These are phyloP conservation scores for Cubamyces sp. DNA, from an alignment of 768 basidiomycete genomes.

Conservation along the genomic window DNA sequence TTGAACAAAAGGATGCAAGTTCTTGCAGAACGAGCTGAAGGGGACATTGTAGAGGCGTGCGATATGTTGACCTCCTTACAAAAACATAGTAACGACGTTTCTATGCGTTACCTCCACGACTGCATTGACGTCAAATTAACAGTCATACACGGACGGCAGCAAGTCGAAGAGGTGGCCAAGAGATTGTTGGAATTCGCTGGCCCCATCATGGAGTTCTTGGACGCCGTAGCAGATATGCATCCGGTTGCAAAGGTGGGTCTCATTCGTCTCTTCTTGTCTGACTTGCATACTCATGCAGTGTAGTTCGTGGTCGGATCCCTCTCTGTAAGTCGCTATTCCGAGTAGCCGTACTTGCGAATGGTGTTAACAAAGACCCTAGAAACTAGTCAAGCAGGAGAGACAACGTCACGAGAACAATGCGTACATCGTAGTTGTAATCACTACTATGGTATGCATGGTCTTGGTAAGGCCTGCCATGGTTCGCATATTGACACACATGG, in stretches of 20 bases:
- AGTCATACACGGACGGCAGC: background rate
- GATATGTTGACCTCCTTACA: too few species aligned
- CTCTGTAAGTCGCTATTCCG: background rate
- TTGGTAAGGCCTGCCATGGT: background rate
- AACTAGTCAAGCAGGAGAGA: background rate
- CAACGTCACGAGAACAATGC: conserved; percentile 14
- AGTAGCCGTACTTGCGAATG: too few species aligned
- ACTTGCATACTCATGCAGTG: background rate
- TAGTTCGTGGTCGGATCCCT: conserved; percentile 4
- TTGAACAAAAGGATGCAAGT: too few species aligned
- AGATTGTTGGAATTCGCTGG: conserved; percentile 1
- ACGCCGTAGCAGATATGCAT: background rate
- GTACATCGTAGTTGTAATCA: conserved; percentile 6
- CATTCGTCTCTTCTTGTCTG: background rate
- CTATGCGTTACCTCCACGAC: too few species aligned
- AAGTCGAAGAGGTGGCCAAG: conserved; percentile 3
- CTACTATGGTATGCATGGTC: conserved; percentile 6
- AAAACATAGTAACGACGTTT: too few species aligned
- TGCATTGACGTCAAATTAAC: too few species aligned
- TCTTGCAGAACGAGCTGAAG: too few species aligned
- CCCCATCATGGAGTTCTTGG: conserved; percentile 1
- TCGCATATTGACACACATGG: background rate
- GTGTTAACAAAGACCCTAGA: too few species aligned
- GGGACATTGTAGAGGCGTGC: too few species aligned
- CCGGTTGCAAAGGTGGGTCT: conserved; percentile 2